Evolutionary conservation across 345 rosid genomes (phyloP), one percentile per base, ranked within the genome.

Genomic region (Eucalyptus rudis): DNA sequence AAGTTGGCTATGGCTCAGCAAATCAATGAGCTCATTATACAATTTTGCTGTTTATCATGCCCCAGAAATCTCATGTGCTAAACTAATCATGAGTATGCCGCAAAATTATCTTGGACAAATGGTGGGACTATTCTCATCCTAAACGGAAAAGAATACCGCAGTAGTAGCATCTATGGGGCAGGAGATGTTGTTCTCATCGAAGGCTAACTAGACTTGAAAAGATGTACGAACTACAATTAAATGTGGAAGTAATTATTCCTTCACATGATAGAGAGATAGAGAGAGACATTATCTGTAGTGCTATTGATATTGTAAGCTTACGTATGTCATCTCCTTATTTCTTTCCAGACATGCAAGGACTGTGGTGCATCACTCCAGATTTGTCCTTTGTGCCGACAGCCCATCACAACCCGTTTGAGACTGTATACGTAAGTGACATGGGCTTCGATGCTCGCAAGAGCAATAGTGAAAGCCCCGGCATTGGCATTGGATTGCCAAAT

Each of bases 311-410:
- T 76, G 8, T 76, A 36, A 10, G 83, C 83, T 76, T 76, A 49
- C 62, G 20, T 80, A 2, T 51, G 27, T 64, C 68, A 49, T 16
- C 14, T 52, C 31, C 43, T 49, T 84, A 83, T 71, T 5, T 59
- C 58, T 54, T 90, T 56, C 86, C 89, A 97, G 99, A 97, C 99
- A 50, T 97, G 98, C 95, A 95, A 93, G 96, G 98, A 97, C 27
- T 97, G 99, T 9, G 95, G 97, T 7, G 89, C 86, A 13, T 87
- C 92, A 49, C 90, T 97, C 49, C 87, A 92, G n/a, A 51, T 87
- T 31, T 97, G 99, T 88, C 99, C 99, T 10, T 59, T 96, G 89
- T 97, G 99, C 89, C 95, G 96, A n/a, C 58, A 93, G 86, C 94
- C 93, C 25, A 96, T 97, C 91, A 95, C 92, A 64, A 94, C 94